phyloP scores from a whole-genome alignment of 1,284 basidiomycete species.

The Phellinidium pouzarii region DNA sequence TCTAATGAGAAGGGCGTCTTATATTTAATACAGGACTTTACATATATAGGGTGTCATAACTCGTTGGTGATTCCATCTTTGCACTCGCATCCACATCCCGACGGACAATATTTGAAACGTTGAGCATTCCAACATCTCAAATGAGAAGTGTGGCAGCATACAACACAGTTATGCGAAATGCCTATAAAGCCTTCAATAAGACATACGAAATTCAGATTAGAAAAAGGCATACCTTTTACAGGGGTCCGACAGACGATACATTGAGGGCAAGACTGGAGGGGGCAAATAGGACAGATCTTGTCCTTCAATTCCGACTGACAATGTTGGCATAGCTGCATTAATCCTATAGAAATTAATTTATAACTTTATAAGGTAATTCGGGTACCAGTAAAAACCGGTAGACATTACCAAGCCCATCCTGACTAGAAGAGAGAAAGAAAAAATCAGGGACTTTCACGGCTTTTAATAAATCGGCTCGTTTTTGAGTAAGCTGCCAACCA shows the following conservation, averaged over 20 bases:
- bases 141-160: constrained; percentile 63
- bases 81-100: constrained; percentile 61
- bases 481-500: constrained; percentile 59
- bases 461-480: constrained; percentile 66
- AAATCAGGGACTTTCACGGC: constrained; percentile 34
- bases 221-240: constrained; percentile 54
- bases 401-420: constrained; percentile 28
- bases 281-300: constrained; percentile 44
- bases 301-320: constrained; percentile 24
- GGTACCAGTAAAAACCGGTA: neutral
- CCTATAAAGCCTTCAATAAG: constrained; percentile 36
- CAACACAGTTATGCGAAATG: constrained; percentile 60
- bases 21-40: neutral
- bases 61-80: constrained; percentile 1
- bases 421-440: constrained; percentile 23
- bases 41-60: neutral
- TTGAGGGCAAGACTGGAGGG: constrained; percentile 37
- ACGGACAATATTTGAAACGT: constrained; percentile 45
- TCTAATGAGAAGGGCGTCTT: neutral
- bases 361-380: neutral
- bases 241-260: constrained; percentile 76
- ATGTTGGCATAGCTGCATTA: constrained; percentile 5
- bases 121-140: constrained; percentile 53
- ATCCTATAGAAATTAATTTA: neutral
- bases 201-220: neutral